Conservation (phyloP, 805 yeast genomes). For the Cyberlindnera subsufficiens region DNA sequence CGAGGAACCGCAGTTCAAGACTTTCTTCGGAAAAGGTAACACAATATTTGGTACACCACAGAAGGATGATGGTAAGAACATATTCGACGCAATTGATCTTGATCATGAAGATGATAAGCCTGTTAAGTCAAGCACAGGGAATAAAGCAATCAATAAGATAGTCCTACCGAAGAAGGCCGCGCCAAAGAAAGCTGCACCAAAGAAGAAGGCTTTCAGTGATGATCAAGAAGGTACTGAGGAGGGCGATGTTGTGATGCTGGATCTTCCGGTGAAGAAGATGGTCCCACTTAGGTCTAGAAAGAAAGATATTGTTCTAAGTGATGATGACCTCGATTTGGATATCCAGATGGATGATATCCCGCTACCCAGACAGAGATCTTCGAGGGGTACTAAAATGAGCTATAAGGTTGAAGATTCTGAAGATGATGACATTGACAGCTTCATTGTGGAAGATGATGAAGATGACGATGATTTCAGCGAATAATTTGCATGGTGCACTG, state of each 20-base stretch:
- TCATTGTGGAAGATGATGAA: constrained; percentile 7
- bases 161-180: constrained; percentile 4
- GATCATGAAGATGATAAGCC: constrained; percentile 5
- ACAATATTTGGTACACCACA: constrained; percentile 3
- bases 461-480: constrained; percentile 15
- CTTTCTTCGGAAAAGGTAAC: constrained; percentile 30
- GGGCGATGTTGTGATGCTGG: constrained; percentile 3
- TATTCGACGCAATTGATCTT: neutral
- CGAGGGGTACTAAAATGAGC: constrained; percentile 15
- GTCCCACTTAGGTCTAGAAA: constrained; percentile 1
- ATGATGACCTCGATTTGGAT: constrained; percentile 11
- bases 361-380: constrained; percentile 14
- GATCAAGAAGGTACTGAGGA: constrained; percentile 14
- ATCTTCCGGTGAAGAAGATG: constrained; percentile 5
- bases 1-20: constrained; percentile 24
- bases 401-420: constrained; percentile 8
- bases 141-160: constrained; percentile 11
- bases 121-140: constrained; percentile 1
- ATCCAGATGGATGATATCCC: constrained; percentile 7
- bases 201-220: constrained; percentile 8
- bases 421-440: constrained; percentile 4
- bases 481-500: neutral
- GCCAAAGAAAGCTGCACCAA: constrained; percentile 4
- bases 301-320: constrained; percentile 4
- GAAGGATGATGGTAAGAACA: neutral